These are phyloP conservation scores for Phlegmacium glaucopus DNA, from an alignment of 768 basidiomycete genomes.

Conservation along the genomic window DNA sequence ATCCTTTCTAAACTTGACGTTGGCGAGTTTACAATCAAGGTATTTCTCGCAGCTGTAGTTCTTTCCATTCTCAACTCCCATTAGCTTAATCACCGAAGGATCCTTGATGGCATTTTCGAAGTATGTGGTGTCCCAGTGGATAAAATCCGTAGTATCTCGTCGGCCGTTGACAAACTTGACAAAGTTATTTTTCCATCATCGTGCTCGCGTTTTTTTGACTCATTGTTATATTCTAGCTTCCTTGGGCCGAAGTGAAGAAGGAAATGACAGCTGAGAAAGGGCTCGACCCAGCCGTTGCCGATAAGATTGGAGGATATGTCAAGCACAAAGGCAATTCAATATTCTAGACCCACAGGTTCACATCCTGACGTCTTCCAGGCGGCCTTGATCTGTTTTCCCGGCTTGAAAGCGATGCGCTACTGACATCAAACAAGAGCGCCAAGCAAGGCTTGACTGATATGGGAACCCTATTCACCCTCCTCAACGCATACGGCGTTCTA, in stretches of 20 bases:
- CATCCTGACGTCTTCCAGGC: conserved; percentile 39
- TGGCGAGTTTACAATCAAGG: conserved; percentile 94
- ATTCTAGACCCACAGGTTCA: not conserved
- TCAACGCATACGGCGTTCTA: conserved; percentile 75
- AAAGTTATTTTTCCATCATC: conserved; percentile 51
- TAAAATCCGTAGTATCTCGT: conserved; percentile 89
- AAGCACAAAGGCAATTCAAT: conserved; percentile 75
- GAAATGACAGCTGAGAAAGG: conserved; percentile 99
- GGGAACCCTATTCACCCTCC: conserved; percentile 76
- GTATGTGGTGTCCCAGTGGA: conserved; percentile 91
- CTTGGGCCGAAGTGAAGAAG: conserved; percentile 90
- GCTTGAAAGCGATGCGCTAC: conserved; percentile 56
- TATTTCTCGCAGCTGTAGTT: conserved; percentile 18
- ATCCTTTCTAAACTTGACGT: conserved; percentile 82
- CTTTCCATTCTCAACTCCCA: not conserved
- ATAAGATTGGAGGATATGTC: conserved; percentile 96
- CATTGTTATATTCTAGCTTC: conserved; percentile 42
- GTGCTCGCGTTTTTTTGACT: not conserved
- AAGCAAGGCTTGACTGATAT: conserved; percentile 86
- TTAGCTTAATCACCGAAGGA: conserved; percentile 93
- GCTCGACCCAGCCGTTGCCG: conserved; percentile 73
- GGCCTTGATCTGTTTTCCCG: conserved; percentile 72
- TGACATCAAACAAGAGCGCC: conserved; percentile 71
- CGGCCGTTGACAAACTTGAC: conserved; percentile 97
- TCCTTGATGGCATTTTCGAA: conserved; percentile 95